Evolutionary conservation across 1,284 basidiomycete genomes (phyloP), one percentile per base, ranked within the genome.

Genomic region (Rhodotorula mucilaginosa): DNA sequence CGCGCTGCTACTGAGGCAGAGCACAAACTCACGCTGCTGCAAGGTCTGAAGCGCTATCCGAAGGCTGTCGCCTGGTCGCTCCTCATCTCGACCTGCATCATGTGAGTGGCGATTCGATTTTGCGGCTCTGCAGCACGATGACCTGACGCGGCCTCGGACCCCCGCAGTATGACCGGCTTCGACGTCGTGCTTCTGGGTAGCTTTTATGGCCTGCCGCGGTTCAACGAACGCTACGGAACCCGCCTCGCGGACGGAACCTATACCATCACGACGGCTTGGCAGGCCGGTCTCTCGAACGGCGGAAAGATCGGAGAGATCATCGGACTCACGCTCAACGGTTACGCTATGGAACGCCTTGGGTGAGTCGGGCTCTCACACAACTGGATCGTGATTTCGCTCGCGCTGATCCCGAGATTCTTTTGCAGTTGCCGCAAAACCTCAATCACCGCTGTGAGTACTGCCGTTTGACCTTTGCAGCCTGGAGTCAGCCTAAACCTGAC

Each of bases 121-220:
- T 5, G 10, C 52, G 2, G 18, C 52, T 12, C 31, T 39, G 15
- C n/a, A 26, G 7, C 82, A 80, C 21, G 80, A 80, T 15, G 81
- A 31, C 23, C 19, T 19, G 23, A 5, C n/a, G n/a, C 63, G 1
- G 12, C 44, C 23, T 10, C 18, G 26, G 12, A 13, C 58, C 12
- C n/a, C n/a, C 5, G 83, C 71, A 79, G 82, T 67, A 84, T 85
- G 84, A 84, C 84, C 68, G 84, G 82, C 15, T 60, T 81, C 73
- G 66, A 64, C 39, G 29, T 65, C 44, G 58, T 60, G 6, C 58
- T 59, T 44, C 80, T 82, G 52, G 80, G 78, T 23, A 78, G 74
- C 0, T 82, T 82, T 76, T 83, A 80, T 70, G 82, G 82, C 23
- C 79, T 80, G 65, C 82, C 82, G 21, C 76, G 77, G 4, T 82